Evolutionary conservation across 2,329 filamentous ascomycete genomes (phyloP), one percentile per base, ranked within the genome.

Genomic region (Thelonectria blattea): DNA sequence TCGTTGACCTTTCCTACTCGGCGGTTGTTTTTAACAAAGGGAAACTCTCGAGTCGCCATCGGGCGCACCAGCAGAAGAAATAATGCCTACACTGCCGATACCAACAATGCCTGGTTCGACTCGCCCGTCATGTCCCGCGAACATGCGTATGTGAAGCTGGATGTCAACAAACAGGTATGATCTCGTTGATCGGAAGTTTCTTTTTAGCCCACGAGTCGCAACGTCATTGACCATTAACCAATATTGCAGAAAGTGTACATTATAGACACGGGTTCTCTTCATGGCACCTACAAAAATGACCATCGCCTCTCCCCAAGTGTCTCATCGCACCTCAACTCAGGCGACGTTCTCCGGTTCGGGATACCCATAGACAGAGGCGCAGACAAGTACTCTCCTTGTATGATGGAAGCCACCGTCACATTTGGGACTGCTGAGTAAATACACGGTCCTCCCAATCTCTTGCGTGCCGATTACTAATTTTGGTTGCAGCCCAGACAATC

Each of bases 101-200:
- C 67, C 5, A 74, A 83, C 65, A 92, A 92, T 73, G 85, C 81
- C 15, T 91, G 82, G 81, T 89, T 91, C 60, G 85, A 91, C 65
- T 89, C 85, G 58, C 85, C 89, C 0, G 89, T 92, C 37, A 89
- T 92, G 80, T 91, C 89, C 22, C 81, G 90, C 46, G 73, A 85
- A 11, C 90, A 92, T 74, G 90, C 89, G 15, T 75, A 83, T 45
- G 69, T 89, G 5, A 65, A 70, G 15, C 77, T 82, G 5, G 75
- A 83, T 50, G 67, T 78, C 10, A 72, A 79, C 2, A 68, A 72
- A 7, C 78, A 81, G 72, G 85, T 85, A 74, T 59, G 75, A 48
- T 55, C 45, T 17, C 22, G 48, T 14, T 47, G 47, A 45, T 37
- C 46, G n/a, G 17, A 32, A 22, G 22, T 53, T 41, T 37, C n/a